Conservation (phyloP, 2,329 filamentous ascomycete genomes). For the Phyllachora maydis region DNA sequence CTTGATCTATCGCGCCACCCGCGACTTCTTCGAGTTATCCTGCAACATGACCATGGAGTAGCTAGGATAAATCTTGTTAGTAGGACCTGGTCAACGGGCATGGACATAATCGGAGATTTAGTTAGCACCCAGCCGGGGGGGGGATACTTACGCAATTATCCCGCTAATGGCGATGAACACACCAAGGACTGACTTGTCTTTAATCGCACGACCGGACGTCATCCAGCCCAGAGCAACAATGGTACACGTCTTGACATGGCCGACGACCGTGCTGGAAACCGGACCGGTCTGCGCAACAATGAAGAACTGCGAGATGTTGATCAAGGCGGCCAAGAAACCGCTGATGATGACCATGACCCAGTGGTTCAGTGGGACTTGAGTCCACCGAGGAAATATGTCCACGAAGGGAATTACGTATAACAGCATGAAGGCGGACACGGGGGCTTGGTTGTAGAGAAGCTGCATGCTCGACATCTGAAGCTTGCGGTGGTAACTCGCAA, state of each 20-base stretch:
- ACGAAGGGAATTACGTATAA: conserved; percentile 46
- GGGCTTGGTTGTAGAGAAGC: conserved; percentile 47
- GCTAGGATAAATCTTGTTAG: conserved; percentile 5
- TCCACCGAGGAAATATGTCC: conserved; percentile 39
- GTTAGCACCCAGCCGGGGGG: too few species aligned
- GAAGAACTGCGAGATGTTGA: conserved; percentile 45
- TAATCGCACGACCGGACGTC: conserved; percentile 29
- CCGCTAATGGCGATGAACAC: conserved; percentile 33
- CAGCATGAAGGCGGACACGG: conserved; percentile 38
- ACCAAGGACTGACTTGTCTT: conserved; percentile 31
- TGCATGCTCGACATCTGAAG: conserved; percentile 49
- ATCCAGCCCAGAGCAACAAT: conserved; percentile 45
- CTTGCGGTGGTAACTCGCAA: conserved; percentile 42
- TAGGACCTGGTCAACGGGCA: not conserved
- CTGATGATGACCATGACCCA: conserved; percentile 41
- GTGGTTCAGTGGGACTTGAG: conserved; percentile 22
- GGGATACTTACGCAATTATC: conserved; percentile 28
- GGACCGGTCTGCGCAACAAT: conserved; percentile 40
- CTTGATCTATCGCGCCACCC: too few species aligned
- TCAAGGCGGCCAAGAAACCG: conserved; percentile 38
- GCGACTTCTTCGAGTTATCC: conserved; percentile 6
- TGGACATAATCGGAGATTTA: conserved; percentile 7
- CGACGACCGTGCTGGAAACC: conserved; percentile 44
- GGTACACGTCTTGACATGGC: conserved; percentile 43
- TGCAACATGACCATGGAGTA: conserved; percentile 12